These are phyloP conservation scores for Pulveroboletus sp. DNA, from an alignment of 768 basidiomycete species.

Conservation along the genomic window DNA sequence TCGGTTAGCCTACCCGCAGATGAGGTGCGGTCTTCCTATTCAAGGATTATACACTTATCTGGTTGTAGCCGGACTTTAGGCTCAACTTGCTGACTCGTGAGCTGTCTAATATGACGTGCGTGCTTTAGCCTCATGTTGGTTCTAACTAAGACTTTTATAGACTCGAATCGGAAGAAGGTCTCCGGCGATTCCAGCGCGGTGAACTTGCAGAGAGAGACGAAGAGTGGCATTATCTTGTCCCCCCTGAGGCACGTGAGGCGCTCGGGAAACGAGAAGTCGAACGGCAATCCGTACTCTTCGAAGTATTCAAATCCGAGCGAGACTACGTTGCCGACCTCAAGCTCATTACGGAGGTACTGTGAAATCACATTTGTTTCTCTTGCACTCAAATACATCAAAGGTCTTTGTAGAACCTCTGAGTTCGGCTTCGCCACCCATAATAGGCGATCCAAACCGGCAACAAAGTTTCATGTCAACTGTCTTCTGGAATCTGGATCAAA, in stretches of 20 bases:
- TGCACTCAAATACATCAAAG: constrained; percentile 33
- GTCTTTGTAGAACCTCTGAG: constrained; percentile 71
- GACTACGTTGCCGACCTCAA: constrained; percentile 85
- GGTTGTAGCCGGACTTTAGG: constrained; percentile 23
- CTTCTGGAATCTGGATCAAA: constrained; percentile 76
- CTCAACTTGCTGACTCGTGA: constrained; percentile 32
- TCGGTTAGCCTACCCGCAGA: constrained; percentile 34
- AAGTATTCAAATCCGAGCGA: constrained; percentile 85
- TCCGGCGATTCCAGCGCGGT: constrained; percentile 67
- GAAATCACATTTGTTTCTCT: not conserved
- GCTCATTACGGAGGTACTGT: constrained; percentile 58
- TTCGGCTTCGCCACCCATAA: constrained; percentile 61
- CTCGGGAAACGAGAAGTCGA: constrained; percentile 77
- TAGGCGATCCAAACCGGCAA: constrained; percentile 49
- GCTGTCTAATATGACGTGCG: constrained; percentile 41
- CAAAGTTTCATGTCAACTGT: constrained; percentile 74
- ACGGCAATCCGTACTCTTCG: constrained; percentile 84
- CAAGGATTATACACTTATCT: constrained; percentile 15
- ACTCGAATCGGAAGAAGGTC: constrained; percentile 58
- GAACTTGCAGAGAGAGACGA: constrained; percentile 64
- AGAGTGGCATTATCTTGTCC: constrained; percentile 83
- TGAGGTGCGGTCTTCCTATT: constrained; percentile 35
- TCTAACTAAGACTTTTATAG: constrained; percentile 34
- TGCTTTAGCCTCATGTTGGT: constrained; percentile 3
- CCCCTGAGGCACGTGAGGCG: constrained; percentile 63